phyloP scores from a whole-genome alignment of 306 rosid genomes.

The Cicer chorassanicum region DNA sequence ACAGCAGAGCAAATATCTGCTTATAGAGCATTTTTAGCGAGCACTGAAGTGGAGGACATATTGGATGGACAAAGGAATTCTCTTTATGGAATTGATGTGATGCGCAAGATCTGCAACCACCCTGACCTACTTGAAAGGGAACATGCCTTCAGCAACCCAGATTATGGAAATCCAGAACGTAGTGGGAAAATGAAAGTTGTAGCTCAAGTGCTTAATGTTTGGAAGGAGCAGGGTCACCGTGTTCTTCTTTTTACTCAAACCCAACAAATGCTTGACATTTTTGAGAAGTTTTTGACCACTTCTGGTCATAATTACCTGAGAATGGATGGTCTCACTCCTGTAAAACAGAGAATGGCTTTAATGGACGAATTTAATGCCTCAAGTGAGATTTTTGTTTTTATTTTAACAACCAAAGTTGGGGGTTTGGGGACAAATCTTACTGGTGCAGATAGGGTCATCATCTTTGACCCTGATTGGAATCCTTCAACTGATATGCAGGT shows the following conservation, averaged over 20 bases:
- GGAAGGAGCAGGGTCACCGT: slow-evolving; percentile 98
- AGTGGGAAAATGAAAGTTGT: slow-evolving; percentile 98
- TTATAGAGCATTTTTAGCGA: slow-evolving; percentile 96
- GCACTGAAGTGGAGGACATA: slow-evolving; percentile 94
- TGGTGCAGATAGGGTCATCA: slow-evolving; percentile 93
- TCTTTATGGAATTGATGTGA: slow-evolving; percentile 91
- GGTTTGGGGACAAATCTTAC: slow-evolving; percentile 97
- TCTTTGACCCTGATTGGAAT: slow-evolving; percentile 97
- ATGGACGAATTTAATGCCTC: slow-evolving; percentile 93
- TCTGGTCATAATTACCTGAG: slow-evolving; percentile 76
- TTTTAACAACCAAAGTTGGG: slow-evolving; percentile 96
- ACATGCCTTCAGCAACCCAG: slow-evolving; percentile 75
- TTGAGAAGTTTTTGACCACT: slow-evolving; percentile 67
- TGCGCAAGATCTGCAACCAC: slow-evolving; percentile 98
- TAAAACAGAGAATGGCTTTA: slow-evolving; percentile 94
- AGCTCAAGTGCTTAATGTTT: slow-evolving; percentile 87
- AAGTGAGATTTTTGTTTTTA: slow-evolving; percentile 74
- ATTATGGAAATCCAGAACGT: slow-evolving; percentile 92
- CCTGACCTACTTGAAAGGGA: slow-evolving; percentile 99
- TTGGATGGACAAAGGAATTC: slow-evolving; percentile 87
- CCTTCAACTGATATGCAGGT: slow-evolving; percentile 99
- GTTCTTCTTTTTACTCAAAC: slow-evolving; percentile 95
- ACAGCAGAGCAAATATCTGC: slow-evolving; percentile 82
- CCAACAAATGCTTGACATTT: slow-evolving; percentile 94
- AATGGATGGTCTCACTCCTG: slow-evolving; percentile 94